phyloP scores from a whole-genome alignment of 192 early-diverging fungal genomes.

The Backusella sp. region DNA sequence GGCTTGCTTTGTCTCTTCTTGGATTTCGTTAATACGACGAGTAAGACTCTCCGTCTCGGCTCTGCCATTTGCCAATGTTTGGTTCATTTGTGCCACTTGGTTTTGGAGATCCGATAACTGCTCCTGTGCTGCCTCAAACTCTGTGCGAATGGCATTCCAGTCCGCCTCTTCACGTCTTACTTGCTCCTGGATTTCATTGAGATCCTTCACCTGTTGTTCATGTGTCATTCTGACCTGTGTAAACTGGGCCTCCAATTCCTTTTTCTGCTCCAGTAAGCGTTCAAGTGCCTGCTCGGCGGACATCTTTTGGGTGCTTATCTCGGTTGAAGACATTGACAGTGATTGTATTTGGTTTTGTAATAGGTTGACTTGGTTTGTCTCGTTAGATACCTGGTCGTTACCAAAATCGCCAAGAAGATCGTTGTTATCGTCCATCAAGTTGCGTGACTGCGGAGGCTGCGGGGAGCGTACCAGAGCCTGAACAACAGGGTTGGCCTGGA shows the following conservation, averaged over 20 bases:
- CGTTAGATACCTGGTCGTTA: constrained; percentile 49
- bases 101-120: constrained; percentile 42
- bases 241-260: constrained; percentile 58
- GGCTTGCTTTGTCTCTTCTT: constrained; percentile 54
- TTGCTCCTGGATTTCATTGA: constrained; percentile 52
- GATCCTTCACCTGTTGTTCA: constrained; percentile 56
- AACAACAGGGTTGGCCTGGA: constrained; percentile 1
- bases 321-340: constrained; percentile 49
- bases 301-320: constrained; percentile 52
- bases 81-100: constrained; percentile 49
- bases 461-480: not conserved
- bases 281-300: constrained; percentile 60
- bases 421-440: constrained; percentile 7
- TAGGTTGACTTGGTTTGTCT: constrained; percentile 62
- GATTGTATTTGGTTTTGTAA: constrained; percentile 58
- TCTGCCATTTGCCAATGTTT: constrained; percentile 43
- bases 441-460: not conserved
- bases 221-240: constrained; percentile 55
- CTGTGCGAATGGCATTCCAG: constrained; percentile 43
- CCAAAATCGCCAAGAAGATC: constrained; percentile 42
- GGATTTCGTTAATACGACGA: constrained; percentile 45
- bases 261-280: constrained; percentile 56
- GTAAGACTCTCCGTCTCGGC: constrained; percentile 48
- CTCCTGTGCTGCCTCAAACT: constrained; percentile 50
- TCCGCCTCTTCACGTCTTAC: constrained; percentile 45